Evolutionary conservation across 1,139 yeast genomes (phyloP).

Genomic region (Hansenula anomala): DNA sequence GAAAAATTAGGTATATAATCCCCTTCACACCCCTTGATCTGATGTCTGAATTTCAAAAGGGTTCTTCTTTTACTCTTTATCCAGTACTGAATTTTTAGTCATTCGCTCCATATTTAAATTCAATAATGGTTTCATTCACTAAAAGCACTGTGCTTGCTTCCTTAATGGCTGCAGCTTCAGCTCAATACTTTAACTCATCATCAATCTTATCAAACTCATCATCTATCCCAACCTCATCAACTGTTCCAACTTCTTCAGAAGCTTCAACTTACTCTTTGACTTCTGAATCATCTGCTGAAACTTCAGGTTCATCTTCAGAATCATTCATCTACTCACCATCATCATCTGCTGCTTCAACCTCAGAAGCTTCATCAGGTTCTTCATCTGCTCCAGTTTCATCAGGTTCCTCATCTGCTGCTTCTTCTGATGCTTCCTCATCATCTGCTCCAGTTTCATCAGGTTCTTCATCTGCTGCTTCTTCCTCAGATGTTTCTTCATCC

Average conservation of each 20-base stretch:
- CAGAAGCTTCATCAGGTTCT: constrained; percentile 3
- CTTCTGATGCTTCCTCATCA: no score
- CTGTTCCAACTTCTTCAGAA: constrained; percentile 8
- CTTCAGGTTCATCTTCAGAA: constrained; percentile 1
- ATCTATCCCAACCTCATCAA: background rate
- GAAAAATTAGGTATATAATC: no score
- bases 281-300: constrained; percentile 3
- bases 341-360: constrained; percentile 6
- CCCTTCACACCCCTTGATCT: no score
- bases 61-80: constrained; percentile 1
- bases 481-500: no score
- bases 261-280: constrained; percentile 14
- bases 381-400: no score
- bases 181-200: constrained; percentile 17
- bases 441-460: no score
- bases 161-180: constrained; percentile 19
- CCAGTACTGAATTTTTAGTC: background rate
- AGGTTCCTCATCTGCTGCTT: no score
- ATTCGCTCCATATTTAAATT: constrained; percentile 3
- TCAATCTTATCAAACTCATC: background rate
- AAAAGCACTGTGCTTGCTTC: constrained; percentile 15
- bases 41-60: no score
- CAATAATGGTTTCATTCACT: constrained; percentile 15
- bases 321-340: background rate
- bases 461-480: no score